Evolutionary conservation across 2,329 filamentous ascomycete species (phyloP).

Genomic region (Pseudogymnoascus sp.): DNA sequence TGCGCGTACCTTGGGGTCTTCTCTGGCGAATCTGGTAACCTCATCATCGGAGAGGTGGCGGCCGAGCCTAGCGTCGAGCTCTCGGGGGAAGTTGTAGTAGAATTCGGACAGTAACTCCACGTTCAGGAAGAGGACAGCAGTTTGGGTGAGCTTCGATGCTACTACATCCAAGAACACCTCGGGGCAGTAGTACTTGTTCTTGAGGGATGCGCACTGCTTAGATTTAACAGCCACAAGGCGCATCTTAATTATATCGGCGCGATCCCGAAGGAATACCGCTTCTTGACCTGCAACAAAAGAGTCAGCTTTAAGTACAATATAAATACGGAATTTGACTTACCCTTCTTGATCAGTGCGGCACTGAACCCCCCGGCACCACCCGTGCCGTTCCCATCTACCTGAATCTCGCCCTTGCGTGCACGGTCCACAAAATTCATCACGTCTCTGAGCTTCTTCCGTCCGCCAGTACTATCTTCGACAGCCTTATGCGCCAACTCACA

Average conservation of each 20-base stretch:
- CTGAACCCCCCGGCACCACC: slow-evolving; percentile 93
- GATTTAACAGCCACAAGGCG: slow-evolving; percentile 80
- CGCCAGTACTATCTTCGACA: slow-evolving; percentile 70
- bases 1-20: slow-evolving; percentile 80
- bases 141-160: slow-evolving; percentile 87
- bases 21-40: slow-evolving; percentile 82
- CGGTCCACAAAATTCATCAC: slow-evolving; percentile 88
- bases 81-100: slow-evolving; percentile 93
- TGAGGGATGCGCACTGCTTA: slow-evolving; percentile 72
- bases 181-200: slow-evolving; percentile 94
- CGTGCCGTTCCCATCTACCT: slow-evolving; percentile 72
- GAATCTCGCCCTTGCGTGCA: slow-evolving; percentile 74
- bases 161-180: slow-evolving; percentile 98
- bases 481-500: slow-evolving; percentile 70
- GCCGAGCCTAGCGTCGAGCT: slow-evolving; percentile 79
- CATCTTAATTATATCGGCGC: slow-evolving; percentile 84
- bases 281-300: slow-evolving; percentile 59
- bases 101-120: slow-evolving; percentile 95
- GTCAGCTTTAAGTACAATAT: not conserved
- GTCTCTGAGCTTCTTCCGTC: slow-evolving; percentile 76
- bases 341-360: slow-evolving; percentile 71
- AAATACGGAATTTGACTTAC: slow-evolving; percentile 40
- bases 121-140: slow-evolving; percentile 92
- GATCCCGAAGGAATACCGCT: slow-evolving; percentile 87
- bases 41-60: slow-evolving; percentile 70